phyloP scores from a whole-genome alignment of 495 filamentous ascomycete species.

The Podospora bellae-mahoneyi region DNA sequence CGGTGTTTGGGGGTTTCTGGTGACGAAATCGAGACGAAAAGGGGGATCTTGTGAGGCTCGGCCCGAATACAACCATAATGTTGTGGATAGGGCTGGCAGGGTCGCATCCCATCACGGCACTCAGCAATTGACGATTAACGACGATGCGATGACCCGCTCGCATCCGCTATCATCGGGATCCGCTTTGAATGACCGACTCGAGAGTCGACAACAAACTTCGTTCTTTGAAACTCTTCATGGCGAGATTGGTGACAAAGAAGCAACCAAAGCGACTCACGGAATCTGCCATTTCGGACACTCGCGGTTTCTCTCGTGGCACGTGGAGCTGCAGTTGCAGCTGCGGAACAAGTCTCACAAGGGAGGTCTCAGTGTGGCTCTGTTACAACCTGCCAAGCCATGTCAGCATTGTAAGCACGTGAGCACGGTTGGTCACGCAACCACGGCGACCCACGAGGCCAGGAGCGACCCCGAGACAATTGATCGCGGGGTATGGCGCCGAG shows the following conservation, averaged over 20 bases:
- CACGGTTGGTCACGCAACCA: too few relatives aligned
- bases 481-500: too few relatives aligned
- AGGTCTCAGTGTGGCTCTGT: neutral
- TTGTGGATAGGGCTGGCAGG: neutral
- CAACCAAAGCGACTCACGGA: neutral
- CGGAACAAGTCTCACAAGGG: neutral
- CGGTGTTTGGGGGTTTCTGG: neutral
- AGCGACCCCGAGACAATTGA: too few relatives aligned
- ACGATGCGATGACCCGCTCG: neutral
- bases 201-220: neutral
- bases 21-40: neutral
- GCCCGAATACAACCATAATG: neutral
- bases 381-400: too few relatives aligned
- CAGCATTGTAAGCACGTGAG: too few relatives aligned
- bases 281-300: neutral
- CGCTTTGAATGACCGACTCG: neutral
- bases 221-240: neutral
- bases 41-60: neutral
- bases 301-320: neutral
- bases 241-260: neutral
- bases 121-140: neutral
- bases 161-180: neutral
- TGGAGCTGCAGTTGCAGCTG: neutral
- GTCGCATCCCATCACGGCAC: neutral
- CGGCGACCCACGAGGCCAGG: too few relatives aligned